These are phyloP conservation scores for Lachancea mirantina DNA, from an alignment of 805 yeast genomes.

Conservation along the genomic window DNA sequence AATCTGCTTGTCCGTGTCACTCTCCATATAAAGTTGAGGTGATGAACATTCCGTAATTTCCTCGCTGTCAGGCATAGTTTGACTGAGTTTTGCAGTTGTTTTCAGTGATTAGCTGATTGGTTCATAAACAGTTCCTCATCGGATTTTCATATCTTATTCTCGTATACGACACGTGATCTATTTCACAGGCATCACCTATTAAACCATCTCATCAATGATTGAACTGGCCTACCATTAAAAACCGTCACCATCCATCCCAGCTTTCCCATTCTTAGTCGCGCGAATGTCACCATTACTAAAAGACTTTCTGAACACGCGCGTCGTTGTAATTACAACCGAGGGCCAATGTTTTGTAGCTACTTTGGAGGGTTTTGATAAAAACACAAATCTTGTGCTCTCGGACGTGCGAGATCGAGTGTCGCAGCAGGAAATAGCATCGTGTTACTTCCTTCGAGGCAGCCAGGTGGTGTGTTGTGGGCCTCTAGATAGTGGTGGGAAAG, in stretches of 20 bases:
- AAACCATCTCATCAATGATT: too few species aligned
- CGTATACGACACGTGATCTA: too few species aligned
- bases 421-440: constrained; percentile 17
- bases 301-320: constrained; percentile 35
- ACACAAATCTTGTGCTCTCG: constrained; percentile 52
- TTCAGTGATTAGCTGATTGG: neutral
- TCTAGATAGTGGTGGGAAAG: constrained; percentile 18
- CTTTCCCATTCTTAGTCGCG: too few species aligned
- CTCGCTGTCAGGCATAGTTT: constrained; percentile 6
- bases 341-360: constrained; percentile 45
- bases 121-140: too few species aligned
- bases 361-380: constrained; percentile 56
- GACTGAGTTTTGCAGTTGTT: neutral
- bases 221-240: too few species aligned
- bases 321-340: constrained; percentile 50
- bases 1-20: constrained; percentile 25
- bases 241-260: too few species aligned
- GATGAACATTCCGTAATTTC: constrained; percentile 7
- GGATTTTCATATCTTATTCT: too few species aligned
- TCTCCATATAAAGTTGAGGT: constrained; percentile 2
- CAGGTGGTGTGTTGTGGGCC: constrained; percentile 29
- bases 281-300: constrained; percentile 29
- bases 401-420: constrained; percentile 45
- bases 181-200: too few species aligned
- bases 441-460: constrained; percentile 27